Percentiles rank a stretch among this genome's conserved stretches.
phyloP scores from a whole-genome alignment of 2,329 filamentous ascomycete species.

The Hypoxylon rubiginosum region DNA sequence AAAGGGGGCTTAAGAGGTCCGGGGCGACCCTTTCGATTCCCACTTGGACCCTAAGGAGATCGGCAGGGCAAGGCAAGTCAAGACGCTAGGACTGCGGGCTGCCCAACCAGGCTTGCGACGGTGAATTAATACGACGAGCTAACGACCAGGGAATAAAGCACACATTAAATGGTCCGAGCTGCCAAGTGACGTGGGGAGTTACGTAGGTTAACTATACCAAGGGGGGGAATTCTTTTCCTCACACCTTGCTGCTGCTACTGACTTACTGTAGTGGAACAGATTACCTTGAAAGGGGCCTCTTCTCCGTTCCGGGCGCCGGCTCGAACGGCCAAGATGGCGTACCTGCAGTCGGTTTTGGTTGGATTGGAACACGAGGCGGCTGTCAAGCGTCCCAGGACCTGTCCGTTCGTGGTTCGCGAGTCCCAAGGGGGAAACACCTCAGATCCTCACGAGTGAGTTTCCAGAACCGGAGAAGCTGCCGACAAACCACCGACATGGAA shows the following conservation, averaged over 20 bases:
- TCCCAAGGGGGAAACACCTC: slow-evolving; percentile 29
- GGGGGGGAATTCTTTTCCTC: slow-evolving; percentile 8
- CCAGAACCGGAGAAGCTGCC: slow-evolving; percentile 37
- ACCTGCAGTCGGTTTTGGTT: slow-evolving; percentile 36
- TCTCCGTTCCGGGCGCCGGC: slow-evolving; percentile 29
- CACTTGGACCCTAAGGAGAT: slow-evolving; percentile 40
- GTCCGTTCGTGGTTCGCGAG: slow-evolving; percentile 35
- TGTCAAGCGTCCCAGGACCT: slow-evolving; percentile 39
- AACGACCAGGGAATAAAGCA: slow-evolving; percentile 37
- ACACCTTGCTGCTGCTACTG: slow-evolving; percentile 34
- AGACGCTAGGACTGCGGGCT: slow-evolving; percentile 41
- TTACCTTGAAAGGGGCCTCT: slow-evolving; percentile 40
- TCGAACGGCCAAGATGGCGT: slow-evolving; percentile 27
- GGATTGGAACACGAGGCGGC: slow-evolving; percentile 43
- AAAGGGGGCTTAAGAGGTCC: slow-evolving; percentile 35
- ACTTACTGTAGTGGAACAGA: slow-evolving; percentile 39
- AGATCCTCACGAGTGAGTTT: slow-evolving; percentile 38
- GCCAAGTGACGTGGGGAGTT: slow-evolving; percentile 36
- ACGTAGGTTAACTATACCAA: slow-evolving; percentile 31
- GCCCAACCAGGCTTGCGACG: slow-evolving; percentile 32
- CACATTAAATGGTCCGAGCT: slow-evolving; percentile 35
- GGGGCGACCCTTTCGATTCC: slow-evolving; percentile 41
- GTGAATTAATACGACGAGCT: slow-evolving; percentile 39
- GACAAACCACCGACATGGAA: slow-evolving; percentile 37
- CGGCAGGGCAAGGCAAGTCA: slow-evolving; percentile 33